Evolutionary conservation across 208 protist species (phyloP).

Genomic region (Spongospora subterranea): DNA sequence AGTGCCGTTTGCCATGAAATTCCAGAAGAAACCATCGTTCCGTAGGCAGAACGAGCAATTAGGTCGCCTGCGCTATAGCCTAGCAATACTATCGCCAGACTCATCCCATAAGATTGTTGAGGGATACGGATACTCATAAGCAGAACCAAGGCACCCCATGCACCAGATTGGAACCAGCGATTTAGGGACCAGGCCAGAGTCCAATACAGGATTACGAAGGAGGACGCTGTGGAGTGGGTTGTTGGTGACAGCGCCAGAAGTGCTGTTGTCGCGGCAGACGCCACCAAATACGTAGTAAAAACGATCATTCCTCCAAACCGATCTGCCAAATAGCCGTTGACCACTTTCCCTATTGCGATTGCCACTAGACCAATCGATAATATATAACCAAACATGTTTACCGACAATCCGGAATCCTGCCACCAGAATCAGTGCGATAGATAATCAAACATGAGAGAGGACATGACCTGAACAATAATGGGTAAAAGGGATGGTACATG

Average conservation of each 20-base stretch:
- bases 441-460: neutral
- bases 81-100: neutral
- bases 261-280: neutral
- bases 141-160: slow-evolving; percentile 38
- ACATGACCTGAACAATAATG: neutral
- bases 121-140: neutral
- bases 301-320: slow-evolving; percentile 16
- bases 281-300: neutral
- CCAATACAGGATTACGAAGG: neutral
- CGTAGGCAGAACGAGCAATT: neutral
- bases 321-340: slow-evolving; percentile 1
- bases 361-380: neutral
- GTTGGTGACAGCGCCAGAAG: neutral
- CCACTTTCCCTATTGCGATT: slow-evolving; percentile 34
- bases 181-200: neutral
- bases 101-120: neutral
- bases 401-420: neutral
- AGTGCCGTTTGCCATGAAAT: neutral
- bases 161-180: neutral
- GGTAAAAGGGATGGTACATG: slow-evolving; percentile 10
- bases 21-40: neutral
- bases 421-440: neutral
- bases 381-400: neutral
- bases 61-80: slow-evolving; percentile 14
- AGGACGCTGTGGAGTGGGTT: neutral